Evolutionary conservation across 2,329 filamentous ascomycete genomes (phyloP), one percentile per base, ranked within the genome.

Genomic region (Chaetomiaceae sp.): DNA sequence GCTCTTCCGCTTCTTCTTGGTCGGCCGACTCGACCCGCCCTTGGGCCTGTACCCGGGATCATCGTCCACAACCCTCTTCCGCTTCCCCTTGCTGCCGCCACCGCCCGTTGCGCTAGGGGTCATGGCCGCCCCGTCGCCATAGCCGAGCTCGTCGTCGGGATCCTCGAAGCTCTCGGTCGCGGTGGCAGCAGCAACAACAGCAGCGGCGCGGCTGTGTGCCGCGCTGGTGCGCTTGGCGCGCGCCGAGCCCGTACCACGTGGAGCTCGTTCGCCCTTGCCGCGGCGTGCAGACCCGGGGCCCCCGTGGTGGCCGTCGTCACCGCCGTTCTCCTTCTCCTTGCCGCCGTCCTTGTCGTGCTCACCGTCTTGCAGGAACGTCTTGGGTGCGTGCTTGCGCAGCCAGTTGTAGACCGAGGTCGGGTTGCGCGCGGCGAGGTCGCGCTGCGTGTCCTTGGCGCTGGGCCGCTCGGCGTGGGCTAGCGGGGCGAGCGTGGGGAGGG

Each of bases 341-440:
- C 69, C 68, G 17, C 70, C 71, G 47, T 74, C 70, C 48, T 67
- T 69, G 49, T 74, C 75, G 60, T 68, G 54, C 63, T 86, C 83
- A 52, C 84, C 82, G 64, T 91, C 88, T 68, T 95, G 87, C 19
- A 95, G 73, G 73, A 95, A 91, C 45, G 91, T 85, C 68, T 92
- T 85, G 3, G 91, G 88, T 55, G 89, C 85, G 69, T 96, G 80
- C 66, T 89, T 85, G 58, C 89, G 82, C 12, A 99, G 81, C 94
- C 94, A 99, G 69, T 95, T 96, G 73, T 95, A 95, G 3, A 96
- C 91, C 55, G 89, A 95, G 38, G 90, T 88, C 0, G 91, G 91
- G 68, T 97, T 97, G 47, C 81, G 81, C 22, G 90, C 70, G 25
- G 79, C 76, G 46, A 79, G 66, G 71, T 78, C 70, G 75, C 79